A percentile compares a stretch with the other conserved stretches of the same genome.
Evolutionary conservation across 345 rosid species (phyloP).

Genomic region (Viola odorata): DNA sequence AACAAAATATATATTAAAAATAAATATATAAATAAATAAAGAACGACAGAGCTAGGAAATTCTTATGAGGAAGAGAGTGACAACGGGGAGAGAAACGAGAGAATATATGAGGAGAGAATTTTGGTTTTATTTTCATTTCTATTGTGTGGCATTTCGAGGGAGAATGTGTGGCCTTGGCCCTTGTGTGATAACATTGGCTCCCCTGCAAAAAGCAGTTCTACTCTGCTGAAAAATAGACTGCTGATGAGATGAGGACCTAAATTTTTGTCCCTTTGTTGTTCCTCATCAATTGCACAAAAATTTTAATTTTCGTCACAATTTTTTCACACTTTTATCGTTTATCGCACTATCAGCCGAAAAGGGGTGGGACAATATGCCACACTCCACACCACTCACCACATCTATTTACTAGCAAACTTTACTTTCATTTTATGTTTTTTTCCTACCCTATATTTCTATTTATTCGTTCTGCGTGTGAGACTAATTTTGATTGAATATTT

Average conservation of each 20-base stretch:
- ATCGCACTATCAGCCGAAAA: too few species aligned
- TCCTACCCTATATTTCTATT: too few species aligned
- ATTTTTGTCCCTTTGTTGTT: slow-evolving; percentile 13
- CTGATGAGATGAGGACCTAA: neutral
- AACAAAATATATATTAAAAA: neutral
- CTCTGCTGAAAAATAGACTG: neutral
- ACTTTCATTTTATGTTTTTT: too few species aligned
- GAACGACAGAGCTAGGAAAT: slow-evolving; percentile 17
- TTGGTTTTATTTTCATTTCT: neutral
- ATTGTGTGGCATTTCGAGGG: slow-evolving; percentile 17
- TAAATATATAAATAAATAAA: slow-evolving; percentile 1
- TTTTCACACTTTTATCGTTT: too few species aligned
- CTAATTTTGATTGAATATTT: too few species aligned
- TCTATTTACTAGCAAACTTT: too few species aligned
- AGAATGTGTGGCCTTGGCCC: slow-evolving; percentile 5
- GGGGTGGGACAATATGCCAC: too few species aligned
- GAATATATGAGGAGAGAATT: neutral
- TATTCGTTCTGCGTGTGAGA: too few species aligned
- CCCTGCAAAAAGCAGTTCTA: slow-evolving; percentile 14
- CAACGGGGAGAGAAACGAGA: slow-evolving; percentile 7
- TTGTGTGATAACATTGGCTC: neutral
- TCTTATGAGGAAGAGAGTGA: slow-evolving; percentile 12
- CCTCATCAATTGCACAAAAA: slow-evolving; percentile 12
- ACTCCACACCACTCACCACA: too few species aligned
- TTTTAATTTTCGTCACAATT: slow-evolving; percentile 4